Base-by-base conservation (phyloP, 257 asterid genomes). In the Euphrasia confusa region DNA sequence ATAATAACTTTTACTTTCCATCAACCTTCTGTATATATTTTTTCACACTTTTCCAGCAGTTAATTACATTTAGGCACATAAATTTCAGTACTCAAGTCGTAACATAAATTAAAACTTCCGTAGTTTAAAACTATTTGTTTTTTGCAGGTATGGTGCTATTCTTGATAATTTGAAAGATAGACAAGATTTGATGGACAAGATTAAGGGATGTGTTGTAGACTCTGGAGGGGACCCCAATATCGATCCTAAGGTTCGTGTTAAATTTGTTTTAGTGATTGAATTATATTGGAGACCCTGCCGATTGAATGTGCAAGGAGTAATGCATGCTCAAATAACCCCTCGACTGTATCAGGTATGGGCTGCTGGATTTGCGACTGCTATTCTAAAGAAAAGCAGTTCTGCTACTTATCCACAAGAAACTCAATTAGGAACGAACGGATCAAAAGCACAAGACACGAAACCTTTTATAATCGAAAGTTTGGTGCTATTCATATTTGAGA, bases 141-240 rank as follows among this genome's bases (percentile, higher is more conserved):
- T 32, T 30, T 37, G 69, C 80, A 90, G 98, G 63, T 91, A 88
- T 74, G 98, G 98, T 50, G 87, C 84, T 21, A 77, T 91, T 79
- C 89, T 91, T 12, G 84, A 84, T 54, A 68, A 68, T 80, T 64
- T 79, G 77, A 78, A 62, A 62, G 79, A 63, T n/a, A 82, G 86
- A 49, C 72, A 73, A 32, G 84, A 81, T 77, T 70, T 85, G 55
- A 32, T 84, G 82, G 80, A 72, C 64, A 88, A 74, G 88, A 77
- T 91, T 62, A 88, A 75, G 74, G 98, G 98, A 47, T 88, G 94
- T 65, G 73, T 88, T 2, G 89, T 91, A 7, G 98, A 91, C 68
- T 91, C 98, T 2, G 98, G 96, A 66, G 96, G 87, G 17, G 98
- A 91, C 69, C 96, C 98, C 26, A 71, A 81, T 26, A 58, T 88